Evolutionary conservation across 306 rosid species (phyloP), one percentile per base, ranked within the genome.

Genomic region (Acacia crassicarpa): DNA sequence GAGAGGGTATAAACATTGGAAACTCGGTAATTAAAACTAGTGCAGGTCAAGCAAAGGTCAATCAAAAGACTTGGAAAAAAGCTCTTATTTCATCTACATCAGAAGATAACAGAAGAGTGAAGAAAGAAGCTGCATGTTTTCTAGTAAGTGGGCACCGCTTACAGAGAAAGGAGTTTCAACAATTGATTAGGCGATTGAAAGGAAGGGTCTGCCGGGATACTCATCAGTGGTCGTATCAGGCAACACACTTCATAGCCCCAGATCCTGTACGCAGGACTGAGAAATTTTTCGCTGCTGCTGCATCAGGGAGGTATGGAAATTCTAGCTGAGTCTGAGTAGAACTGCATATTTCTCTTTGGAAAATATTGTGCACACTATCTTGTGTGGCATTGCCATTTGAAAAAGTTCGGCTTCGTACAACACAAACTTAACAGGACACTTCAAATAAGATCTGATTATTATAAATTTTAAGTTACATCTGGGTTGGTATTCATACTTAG

Each of bases 141-240:
- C 88, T 92, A 83, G 83, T 93, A 81, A 92, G 93, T 62, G 97
- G 97, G 15, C 94, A 92, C 81, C 88, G 91, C 48, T 78, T 91
- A 17, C 91, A 89, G 77, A 87, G 98, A 72, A 95, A 91, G 89
- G 97, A 91, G 87, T 91, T 88, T 86, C 97, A 92, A 78, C 89
- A 90, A 81, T 83, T 89, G 56, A 91, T 95, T 65, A 91, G 87
- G 90, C 83, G 85, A 46, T 87, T 95, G 84, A 92, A 89, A 83
- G 99, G 97, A 81, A 91, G 85, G 75, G 88, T 85, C 83, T 92
- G 97, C 86, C 90, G 96, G 62, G 96, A 89, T 87, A 91, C 99
- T 58, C 97, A 95, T 81, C 89, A 93, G 74, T 93, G 99, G 99
- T 93, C 99, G 51, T 95, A 95, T 88, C 97, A 93, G 87, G 99